Base-by-base conservation (phyloP, 352 stramenopile species). In the Phytophthora pluvialis region DNA sequence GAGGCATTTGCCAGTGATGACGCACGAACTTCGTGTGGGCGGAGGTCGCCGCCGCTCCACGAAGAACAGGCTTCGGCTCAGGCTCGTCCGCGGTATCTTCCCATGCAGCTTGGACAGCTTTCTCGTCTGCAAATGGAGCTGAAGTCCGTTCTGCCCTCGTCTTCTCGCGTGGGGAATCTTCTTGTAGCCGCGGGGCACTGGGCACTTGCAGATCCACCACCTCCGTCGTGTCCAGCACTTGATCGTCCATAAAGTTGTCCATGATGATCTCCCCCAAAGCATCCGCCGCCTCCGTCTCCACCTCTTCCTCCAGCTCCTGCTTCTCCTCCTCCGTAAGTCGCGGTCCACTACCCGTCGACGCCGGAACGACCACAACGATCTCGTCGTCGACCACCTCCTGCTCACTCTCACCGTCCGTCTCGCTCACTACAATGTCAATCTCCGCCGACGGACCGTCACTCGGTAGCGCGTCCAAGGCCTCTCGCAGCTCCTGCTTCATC, bases 361-460 rank as follows among this genome's bases (percentile, higher is more conserved):
- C 40, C 21, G 60, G 38, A 16, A 64, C 59, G 7, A 56, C 12
- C 1, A 64, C 54, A 18, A 59, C 38, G 9, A 64, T 50, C 18
- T 69, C 60, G 3, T 69, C 38, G 16, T 43, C 32, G 1, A 63
- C 39, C 2, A 54, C 9, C 15, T 65, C 55, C 25, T 35, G 15
- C 12, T 60, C 18, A 5, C 62, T 40, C 5, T 52, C 39, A 15
- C 35, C 49, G 16, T 72, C 48, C 11, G 57, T 36, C 32, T 51
- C 26, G 4, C 16, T 72, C n/a, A 72, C 57, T 3, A 45, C 32
- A 31, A 72, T 47, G 10, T 67, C 57, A 47, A 72, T 72, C 33
- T 63, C 64, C 18, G 46, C 49, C 1, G 46, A 36, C 0, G 36
- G 18, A 0, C 50, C 49, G 35, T 21, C 35, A 35, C 11, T 25